Evolutionary conservation across 176 grass and related monocot genomes (phyloP).

Genomic region (Elymus sibiricus): DNA sequence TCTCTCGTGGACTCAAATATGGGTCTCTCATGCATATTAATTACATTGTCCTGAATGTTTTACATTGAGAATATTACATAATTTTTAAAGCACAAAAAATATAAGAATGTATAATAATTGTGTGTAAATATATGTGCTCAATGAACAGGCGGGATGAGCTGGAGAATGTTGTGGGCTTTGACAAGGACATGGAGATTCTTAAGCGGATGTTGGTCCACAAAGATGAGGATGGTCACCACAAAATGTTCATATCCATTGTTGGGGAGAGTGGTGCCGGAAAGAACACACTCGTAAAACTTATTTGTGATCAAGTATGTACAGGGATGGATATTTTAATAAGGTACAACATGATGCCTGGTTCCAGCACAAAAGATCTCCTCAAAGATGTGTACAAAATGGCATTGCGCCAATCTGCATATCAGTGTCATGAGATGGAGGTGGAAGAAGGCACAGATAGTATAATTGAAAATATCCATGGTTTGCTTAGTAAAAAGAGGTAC

Average conservation of each 20-base stretch:
- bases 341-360: neutral
- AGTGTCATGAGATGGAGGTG: neutral
- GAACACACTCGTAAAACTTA: neutral
- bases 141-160: neutral
- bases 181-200: neutral
- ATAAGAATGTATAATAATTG: neutral
- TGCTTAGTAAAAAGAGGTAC: slow-evolving; percentile 1
- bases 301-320: neutral
- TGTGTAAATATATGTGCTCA: neutral
- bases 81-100: neutral
- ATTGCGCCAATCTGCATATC: neutral
- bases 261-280: neutral
- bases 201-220: neutral
- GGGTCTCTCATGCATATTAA: neutral
- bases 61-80: neutral
- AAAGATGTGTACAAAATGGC: neutral
- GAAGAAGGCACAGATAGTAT: neutral
- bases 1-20: neutral
- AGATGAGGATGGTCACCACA: neutral
- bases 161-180: neutral
- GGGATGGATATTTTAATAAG: neutral
- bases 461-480: neutral
- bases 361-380: neutral
- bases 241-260: neutral
- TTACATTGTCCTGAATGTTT: neutral